Evolutionary conservation across 768 basidiomycete species (phyloP).

Genomic region (Hortiboletus campestris): DNA sequence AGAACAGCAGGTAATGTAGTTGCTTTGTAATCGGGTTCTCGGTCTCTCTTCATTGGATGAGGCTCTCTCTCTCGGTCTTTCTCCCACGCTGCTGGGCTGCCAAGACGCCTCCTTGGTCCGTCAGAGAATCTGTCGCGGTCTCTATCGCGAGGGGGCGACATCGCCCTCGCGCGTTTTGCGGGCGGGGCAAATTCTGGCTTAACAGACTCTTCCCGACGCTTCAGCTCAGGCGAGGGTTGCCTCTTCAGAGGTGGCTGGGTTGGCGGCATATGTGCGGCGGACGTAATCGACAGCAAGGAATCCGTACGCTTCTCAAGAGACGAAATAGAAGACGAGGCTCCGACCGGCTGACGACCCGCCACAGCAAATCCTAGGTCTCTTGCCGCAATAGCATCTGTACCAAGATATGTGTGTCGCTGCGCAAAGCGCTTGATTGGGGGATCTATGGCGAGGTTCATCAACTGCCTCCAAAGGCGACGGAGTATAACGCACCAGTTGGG

Average conservation of each 20-base stretch:
- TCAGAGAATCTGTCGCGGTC: slow-evolving; percentile 46
- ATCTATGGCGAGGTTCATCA: slow-evolving; percentile 45
- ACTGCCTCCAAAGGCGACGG: not conserved
- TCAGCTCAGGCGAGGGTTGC: slow-evolving; percentile 34
- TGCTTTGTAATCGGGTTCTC: slow-evolving; percentile 49
- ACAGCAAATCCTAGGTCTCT: slow-evolving; percentile 84
- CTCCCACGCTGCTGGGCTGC: slow-evolving; percentile 42
- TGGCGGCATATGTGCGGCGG: slow-evolving; percentile 27
- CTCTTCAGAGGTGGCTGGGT: slow-evolving; percentile 27
- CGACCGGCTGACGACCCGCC: slow-evolving; percentile 31
- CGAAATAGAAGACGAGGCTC: slow-evolving; percentile 16
- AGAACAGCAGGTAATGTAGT: slow-evolving; percentile 55
- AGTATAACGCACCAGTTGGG: slow-evolving; percentile 61
- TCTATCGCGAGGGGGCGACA: slow-evolving; percentile 49
- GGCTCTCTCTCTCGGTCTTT: slow-evolving; percentile 44
- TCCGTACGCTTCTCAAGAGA: slow-evolving; percentile 37
- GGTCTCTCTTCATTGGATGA: slow-evolving; percentile 37
- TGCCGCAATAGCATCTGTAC: slow-evolving; percentile 84
- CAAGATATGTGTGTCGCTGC: slow-evolving; percentile 68
- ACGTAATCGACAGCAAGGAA: slow-evolving; percentile 33
- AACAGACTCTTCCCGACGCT: slow-evolving; percentile 43
- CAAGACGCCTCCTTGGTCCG: slow-evolving; percentile 38
- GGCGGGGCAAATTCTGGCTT: slow-evolving; percentile 40
- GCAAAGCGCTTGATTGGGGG: slow-evolving; percentile 90
- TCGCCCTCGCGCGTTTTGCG: slow-evolving; percentile 44